Conservation (phyloP, 2,329 filamentous ascomycete species). For the Diaporthe velutina region DNA sequence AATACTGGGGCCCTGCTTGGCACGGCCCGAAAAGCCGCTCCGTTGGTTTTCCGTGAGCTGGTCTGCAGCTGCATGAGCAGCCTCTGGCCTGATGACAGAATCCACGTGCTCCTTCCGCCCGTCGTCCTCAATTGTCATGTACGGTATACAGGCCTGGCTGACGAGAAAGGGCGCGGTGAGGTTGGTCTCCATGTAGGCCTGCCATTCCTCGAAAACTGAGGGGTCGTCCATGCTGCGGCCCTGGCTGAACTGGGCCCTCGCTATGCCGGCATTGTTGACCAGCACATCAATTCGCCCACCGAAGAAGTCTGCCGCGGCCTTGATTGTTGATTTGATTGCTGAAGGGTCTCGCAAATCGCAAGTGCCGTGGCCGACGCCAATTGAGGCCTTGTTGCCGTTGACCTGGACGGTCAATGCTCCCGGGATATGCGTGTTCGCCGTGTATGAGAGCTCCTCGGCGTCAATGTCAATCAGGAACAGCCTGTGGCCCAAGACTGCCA, state of each 20-base stretch:
- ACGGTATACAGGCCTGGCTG: constrained; percentile 60
- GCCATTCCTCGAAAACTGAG: constrained; percentile 57
- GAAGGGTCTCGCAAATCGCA: constrained; percentile 57
- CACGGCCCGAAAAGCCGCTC: constrained; percentile 4
- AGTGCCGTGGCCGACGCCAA: constrained; percentile 48
- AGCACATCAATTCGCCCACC: constrained; percentile 54
- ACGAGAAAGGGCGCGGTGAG: constrained; percentile 60
- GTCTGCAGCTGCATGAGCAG: constrained; percentile 19
- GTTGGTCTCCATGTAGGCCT: constrained; percentile 60
- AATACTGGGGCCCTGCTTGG: constrained; percentile 49
- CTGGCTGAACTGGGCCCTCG: constrained; percentile 54
- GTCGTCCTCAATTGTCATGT: constrained; percentile 52
- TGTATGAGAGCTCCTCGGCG: constrained; percentile 53
- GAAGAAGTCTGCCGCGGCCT: constrained; percentile 52
- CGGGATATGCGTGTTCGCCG: constrained; percentile 48
- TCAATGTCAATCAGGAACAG: constrained; percentile 60
- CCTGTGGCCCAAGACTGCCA: constrained; percentile 55
- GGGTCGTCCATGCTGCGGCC: constrained; percentile 60
- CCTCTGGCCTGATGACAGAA: constrained; percentile 35
- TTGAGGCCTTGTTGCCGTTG: constrained; percentile 36
- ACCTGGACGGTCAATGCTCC: constrained; percentile 43
- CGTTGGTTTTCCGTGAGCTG: constrained; percentile 20
- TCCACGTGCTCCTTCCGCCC: constrained; percentile 25
- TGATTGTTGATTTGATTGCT: constrained; percentile 51
- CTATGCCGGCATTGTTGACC: constrained; percentile 55